Evolutionary conservation across 2,329 filamentous ascomycete species (phyloP), one percentile per base, ranked within the genome.

Genomic region (Claviceps sorghi): DNA sequence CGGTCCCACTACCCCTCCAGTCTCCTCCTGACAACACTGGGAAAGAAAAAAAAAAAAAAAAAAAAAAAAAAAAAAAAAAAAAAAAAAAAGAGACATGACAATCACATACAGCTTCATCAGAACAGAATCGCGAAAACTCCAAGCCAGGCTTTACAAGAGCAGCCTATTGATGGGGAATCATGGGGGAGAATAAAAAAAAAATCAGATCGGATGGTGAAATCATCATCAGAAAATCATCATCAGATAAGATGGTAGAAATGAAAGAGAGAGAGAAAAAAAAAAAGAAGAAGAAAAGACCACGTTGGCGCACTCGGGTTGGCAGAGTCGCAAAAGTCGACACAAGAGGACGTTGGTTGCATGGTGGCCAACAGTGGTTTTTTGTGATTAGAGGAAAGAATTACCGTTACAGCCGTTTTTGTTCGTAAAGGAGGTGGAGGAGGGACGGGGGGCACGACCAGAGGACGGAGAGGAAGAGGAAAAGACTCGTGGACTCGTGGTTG

Each of bases 401-500:
- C 22, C 41, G n/a, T 34, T 47, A 9, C 19, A 32, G 44, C 30
- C 44, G 30, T 19, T 5, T 46, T 13, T n/a, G 29, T 34, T 47
- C 44, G 7, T 47, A 19, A 47, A 21, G 17, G 47, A 40, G 41
- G 11, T 43, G 22, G 2, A 2, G 22, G 19, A 43, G 19, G 19
- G 22, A 22, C 4, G 30, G 11, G 8, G 8, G 17, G 4, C 29
- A 17, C 15, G 22, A 26, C 26, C 26, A 8, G 8, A 22, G 9
- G 19, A 8, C 4, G 13, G 29, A 9, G 26, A 6, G 8, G 26
- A 8, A 21, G 26, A 45, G 22, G 43, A n/a, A 30, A 29, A 34
- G 13, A 26, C 61, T 68, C 65, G 59, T 68, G 64, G 60, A 61
- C 60, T 64, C 62, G 60, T 65, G 61, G 59, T 55, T 62, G 62